These are phyloP conservation scores for Thelephora ganbajun DNA, from an alignment of 768 basidiomycete species.

Conservation along the genomic window DNA sequence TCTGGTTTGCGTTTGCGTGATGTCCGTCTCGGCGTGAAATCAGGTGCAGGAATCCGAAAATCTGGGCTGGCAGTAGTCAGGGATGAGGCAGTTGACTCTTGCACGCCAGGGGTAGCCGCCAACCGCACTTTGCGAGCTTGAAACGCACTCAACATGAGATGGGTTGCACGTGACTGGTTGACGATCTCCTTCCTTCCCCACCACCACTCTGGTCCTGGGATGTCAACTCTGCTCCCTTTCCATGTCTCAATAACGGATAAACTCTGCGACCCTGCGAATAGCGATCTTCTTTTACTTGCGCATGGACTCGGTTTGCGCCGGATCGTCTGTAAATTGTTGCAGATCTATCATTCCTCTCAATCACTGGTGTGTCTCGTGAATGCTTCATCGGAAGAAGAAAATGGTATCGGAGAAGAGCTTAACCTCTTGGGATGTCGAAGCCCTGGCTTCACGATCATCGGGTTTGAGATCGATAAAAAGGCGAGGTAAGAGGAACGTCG, in stretches of 20 bases:
- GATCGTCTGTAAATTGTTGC: constrained; percentile 75
- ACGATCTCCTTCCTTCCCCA: neutral
- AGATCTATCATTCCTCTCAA: constrained; percentile 81
- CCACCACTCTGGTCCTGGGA: neutral
- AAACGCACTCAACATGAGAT: constrained; percentile 55
- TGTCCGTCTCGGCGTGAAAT: constrained; percentile 6
- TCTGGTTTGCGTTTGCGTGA: constrained; percentile 20
- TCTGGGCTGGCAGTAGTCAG: constrained; percentile 5
- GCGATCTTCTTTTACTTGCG: constrained; percentile 66
- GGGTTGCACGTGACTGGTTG: neutral
- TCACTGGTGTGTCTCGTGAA: constrained; percentile 79
- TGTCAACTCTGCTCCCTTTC: constrained; percentile 35
- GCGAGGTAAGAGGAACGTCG: constrained; percentile 46
- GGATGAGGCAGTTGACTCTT: constrained; percentile 5
- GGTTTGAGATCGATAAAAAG: constrained; percentile 65
- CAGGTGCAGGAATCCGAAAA: constrained; percentile 6
- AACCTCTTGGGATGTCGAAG: constrained; percentile 83
- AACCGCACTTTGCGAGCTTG: constrained; percentile 54
- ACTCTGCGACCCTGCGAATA: constrained; percentile 62
- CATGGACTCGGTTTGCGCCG: constrained; percentile 83
- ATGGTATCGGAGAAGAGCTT: constrained; percentile 84
- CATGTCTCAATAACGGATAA: constrained; percentile 55
- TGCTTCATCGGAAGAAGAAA: constrained; percentile 76
- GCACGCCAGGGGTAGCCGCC: constrained; percentile 17
- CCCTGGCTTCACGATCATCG: constrained; percentile 73